Evolutionary conservation across 805 yeast species (phyloP), one percentile per base, ranked within the genome.

Genomic region (Kluyveromyces starmeri): DNA sequence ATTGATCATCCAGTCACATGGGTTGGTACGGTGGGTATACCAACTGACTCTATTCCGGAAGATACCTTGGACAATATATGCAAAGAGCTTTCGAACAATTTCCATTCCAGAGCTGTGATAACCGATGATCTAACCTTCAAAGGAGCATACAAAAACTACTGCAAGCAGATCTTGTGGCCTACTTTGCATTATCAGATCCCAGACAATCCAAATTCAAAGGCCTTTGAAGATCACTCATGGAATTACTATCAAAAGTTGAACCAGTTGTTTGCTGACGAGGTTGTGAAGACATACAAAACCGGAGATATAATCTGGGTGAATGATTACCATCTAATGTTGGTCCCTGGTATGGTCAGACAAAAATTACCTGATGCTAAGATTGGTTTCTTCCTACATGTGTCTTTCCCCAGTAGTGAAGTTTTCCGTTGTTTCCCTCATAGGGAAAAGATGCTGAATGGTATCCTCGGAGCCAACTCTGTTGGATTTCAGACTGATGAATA

Each of bases 91-190:
- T 42, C 40, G 18, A 50, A 55, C 1, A 71, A 75, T 3, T 78
- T 73, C 52, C 51, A 72, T 38, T 73, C 79, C 26, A 71, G 69
- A 39, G 75, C 85, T 0, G 83, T 86, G 2, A 75, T 73, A 39
- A 77, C 89, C 2, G 73, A 73, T 44, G 97, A 92, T 57, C 59
- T 73, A 20, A 76, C 85, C 1, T 84, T 85, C 47, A 82, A 81
- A 50, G 96, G 96, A 14, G 95, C 88, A 52, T 92, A 92, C 58
- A 76, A 75, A 38, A 83, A 84, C 34, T 92, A 82, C 56, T 89
- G 96, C 58, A 92, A 92, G 58, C 94, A 88, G 50, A 83, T 92
- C 25, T 64, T 92, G 41, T 92, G 97, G 97, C 98, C 98, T 20
- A 84, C 96, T 2, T 69, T 92, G 43, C 83, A 76, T 36, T 92